Base-by-base conservation (phyloP, 139 green algal species). In the Picochlorum costavermella region DNA sequence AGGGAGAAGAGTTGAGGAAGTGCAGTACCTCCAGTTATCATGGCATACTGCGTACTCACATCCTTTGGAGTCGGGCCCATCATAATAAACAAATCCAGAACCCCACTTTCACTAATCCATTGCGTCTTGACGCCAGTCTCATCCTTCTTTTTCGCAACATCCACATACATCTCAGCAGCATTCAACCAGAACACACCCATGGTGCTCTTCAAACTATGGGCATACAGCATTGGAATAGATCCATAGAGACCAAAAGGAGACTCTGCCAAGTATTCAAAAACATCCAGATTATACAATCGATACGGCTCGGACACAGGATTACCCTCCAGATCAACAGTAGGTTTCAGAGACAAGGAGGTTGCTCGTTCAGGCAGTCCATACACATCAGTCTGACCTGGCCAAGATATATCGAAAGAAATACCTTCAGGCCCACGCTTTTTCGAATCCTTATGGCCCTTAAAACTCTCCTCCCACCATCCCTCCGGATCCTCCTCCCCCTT, bases 251-350 rank as follows among this genome's bases (percentile, higher is more conserved):
- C 89, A 77, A 98, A 98, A 9, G 88, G 84, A 3, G 83, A 91
- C 46, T 95, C 79, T 10, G 81, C 43, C 25, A 86, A 53, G 73
- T 99, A 98, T 80, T 98, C 92, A 79, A 99, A 99, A 56, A 99
- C 94, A 71, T 99, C 94, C 68, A 99, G 77, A 75, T 98, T 98
- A 85, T 97, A 99, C 62, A 99, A 76, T 26, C 94, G 79, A 84
- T 97, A 98, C 23, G 94, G 94, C 61, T 98, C 92, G 30, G 65
- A 81, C 36, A 77, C 67, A 28, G 78, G 53, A 50, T 63, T 51
- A 3, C 71, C 28, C 5, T 65, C 45, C 1, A 28, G 29, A 59
- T 53, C 68, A 25, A 44, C 36, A 20, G 90, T 95, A 51, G 85
- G 65, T 50, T 78, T 65, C n/a, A 96, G 74, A 1, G 81, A 79